A percentile compares a stretch with the other conserved stretches of the same genome.
phyloP scores from a whole-genome alignment of 108 stramenopile genomes.

The Tribonema minus region DNA sequence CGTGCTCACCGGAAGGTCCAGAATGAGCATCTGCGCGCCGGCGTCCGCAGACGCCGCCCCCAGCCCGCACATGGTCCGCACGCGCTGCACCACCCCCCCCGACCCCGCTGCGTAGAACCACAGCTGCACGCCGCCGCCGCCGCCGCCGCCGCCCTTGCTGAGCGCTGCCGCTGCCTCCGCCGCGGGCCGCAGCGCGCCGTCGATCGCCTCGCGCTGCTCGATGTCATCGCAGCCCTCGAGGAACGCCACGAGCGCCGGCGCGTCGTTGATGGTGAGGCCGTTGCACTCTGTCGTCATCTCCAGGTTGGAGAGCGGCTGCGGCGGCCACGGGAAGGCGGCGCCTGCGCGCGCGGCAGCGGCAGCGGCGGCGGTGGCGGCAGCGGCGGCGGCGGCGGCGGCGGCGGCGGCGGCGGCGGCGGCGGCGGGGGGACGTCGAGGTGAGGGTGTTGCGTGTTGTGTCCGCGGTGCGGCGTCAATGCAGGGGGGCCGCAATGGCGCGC shows the following conservation, averaged over 20 bases:
- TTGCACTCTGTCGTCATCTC: too few species aligned
- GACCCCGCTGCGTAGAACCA: neutral
- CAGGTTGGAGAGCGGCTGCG: neutral
- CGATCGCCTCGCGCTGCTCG: neutral
- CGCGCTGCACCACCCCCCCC: neutral
- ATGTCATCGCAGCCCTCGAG: neutral
- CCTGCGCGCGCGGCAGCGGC: constrained; percentile 1
- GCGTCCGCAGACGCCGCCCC: neutral
- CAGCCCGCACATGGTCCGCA: neutral
- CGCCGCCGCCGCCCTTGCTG: neutral
- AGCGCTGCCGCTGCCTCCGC: neutral
- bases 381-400: constrained; percentile 16
- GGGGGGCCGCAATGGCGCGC: too few species aligned
- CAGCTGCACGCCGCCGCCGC: neutral
- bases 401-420: constrained; percentile 19
- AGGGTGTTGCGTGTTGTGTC: too few species aligned
- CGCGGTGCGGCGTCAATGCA: too few species aligned
- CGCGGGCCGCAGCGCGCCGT: neutral
- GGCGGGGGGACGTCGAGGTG: constrained; percentile 31
- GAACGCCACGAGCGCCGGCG: neutral
- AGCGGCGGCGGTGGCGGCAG: constrained; percentile 19
- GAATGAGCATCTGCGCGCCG: neutral
- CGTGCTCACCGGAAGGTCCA: too few species aligned
- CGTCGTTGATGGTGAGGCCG: neutral
- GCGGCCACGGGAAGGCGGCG: neutral